Percentiles rank a stretch among this genome's conserved stretches.
phyloP scores from a whole-genome alignment of 108 stramenopile species.

The Pseudonitzschia delicatissima region DNA sequence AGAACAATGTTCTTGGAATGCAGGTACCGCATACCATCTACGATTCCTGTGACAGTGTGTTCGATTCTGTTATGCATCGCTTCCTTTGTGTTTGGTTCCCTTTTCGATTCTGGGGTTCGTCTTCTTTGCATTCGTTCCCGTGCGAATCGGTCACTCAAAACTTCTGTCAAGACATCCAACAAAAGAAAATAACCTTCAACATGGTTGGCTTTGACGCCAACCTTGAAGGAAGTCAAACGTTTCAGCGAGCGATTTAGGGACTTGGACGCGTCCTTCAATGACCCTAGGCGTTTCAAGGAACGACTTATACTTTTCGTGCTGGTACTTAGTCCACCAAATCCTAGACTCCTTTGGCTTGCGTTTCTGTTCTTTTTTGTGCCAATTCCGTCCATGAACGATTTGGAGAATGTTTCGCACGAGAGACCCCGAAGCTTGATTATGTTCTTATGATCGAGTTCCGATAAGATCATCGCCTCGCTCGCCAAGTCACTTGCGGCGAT shows the following conservation, averaged over 20 bases:
- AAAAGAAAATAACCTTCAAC: slow-evolving; percentile 19
- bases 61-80: slow-evolving; percentile 16
- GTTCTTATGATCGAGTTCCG: slow-evolving; percentile 24
- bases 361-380: slow-evolving; percentile 1
- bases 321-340: slow-evolving; percentile 40
- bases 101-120: neutral
- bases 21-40: slow-evolving; percentile 22
- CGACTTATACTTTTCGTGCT: slow-evolving; percentile 34
- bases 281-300: slow-evolving; percentile 15
- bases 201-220: neutral
- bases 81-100: neutral
- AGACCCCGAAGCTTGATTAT: slow-evolving; percentile 26
- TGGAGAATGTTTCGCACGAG: slow-evolving; percentile 1
- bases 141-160: slow-evolving; percentile 17
- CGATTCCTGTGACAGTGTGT: slow-evolving; percentile 15
- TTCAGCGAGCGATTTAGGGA: too few species aligned
- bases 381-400: slow-evolving; percentile 8
- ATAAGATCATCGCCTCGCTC: slow-evolving; percentile 25
- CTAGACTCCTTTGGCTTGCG: slow-evolving; percentile 16
- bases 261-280: too few species aligned
- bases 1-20: slow-evolving; percentile 17
- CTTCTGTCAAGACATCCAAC: slow-evolving; percentile 14
- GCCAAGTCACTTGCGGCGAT: slow-evolving; percentile 20
- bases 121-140: slow-evolving; percentile 1
- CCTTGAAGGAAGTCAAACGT: neutral